These are phyloP conservation scores for Fusarium algeriense DNA, from an alignment of 2,329 filamentous ascomycete genomes.

Conservation along the genomic window DNA sequence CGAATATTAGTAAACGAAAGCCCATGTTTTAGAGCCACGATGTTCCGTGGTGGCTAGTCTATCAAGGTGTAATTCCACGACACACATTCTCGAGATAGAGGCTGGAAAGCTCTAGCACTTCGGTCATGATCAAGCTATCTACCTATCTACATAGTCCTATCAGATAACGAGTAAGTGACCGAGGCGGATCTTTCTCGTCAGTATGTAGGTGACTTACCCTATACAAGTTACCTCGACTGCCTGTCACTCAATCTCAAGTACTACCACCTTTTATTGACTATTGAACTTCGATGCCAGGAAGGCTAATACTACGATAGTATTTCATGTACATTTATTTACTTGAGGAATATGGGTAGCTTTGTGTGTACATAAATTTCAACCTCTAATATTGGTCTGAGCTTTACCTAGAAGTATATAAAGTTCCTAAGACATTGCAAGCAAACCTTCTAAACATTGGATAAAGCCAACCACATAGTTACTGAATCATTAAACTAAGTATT, in stretches of 20 bases:
- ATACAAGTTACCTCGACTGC: not conserved
- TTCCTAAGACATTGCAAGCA: too few relatives aligned
- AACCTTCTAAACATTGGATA: too few relatives aligned
- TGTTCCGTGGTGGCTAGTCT: not conserved
- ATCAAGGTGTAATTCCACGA: conserved; percentile 9
- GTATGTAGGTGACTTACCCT: not conserved
- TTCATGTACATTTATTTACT: not conserved
- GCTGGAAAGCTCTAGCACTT: not conserved
- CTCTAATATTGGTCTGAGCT: not conserved
- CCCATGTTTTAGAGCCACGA: not conserved
- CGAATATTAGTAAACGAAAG: not conserved
- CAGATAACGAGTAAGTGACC: not conserved
- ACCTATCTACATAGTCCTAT: not conserved
- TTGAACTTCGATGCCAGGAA: not conserved
- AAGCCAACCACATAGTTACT: too few relatives aligned
- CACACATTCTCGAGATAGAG: not conserved
- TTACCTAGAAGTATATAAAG: too few relatives aligned
- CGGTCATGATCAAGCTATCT: not conserved
- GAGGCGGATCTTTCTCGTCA: not conserved
- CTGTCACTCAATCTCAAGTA: not conserved
- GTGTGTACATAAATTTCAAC: not conserved
- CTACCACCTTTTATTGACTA: not conserved
- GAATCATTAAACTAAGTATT: too few relatives aligned
- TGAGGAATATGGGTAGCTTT: not conserved
- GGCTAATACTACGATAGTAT: too few relatives aligned